phyloP scores from a whole-genome alignment of 2,329 filamentous ascomycete genomes.

The Fusarium sp. region DNA sequence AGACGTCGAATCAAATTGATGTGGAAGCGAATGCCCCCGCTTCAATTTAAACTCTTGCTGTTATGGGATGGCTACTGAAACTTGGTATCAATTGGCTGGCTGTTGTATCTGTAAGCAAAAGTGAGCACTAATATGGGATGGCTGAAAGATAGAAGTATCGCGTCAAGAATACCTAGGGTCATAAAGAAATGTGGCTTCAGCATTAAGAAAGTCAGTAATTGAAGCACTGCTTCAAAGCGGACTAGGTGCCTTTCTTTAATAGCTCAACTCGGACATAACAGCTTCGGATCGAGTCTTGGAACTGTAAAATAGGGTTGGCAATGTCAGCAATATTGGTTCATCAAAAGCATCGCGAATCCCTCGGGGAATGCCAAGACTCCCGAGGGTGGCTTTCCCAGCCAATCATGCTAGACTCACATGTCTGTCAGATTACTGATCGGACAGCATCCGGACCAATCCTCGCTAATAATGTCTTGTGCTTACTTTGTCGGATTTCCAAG shows the following conservation, averaged over 20 bases:
- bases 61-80: background rate
- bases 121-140: background rate
- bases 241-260: background rate
- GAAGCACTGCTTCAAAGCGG: background rate
- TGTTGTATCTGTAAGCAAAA: background rate
- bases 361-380: conserved; percentile 11
- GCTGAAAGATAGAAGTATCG: background rate
- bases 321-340: background rate
- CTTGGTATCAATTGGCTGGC: no score
- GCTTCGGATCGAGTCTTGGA: no score
- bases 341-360: background rate
- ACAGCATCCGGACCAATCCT: background rate
- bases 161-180: background rate
- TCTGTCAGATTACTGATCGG: background rate
- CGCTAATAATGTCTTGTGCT: background rate
- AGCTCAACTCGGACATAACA: background rate
- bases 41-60: no score
- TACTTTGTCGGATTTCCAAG: conserved; percentile 20
- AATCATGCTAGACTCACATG: background rate
- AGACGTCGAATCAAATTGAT: no score
- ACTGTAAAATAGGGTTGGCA: background rate
- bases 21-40: background rate
- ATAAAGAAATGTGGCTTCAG: background rate
- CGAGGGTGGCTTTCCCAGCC: background rate
- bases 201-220: background rate